Base-by-base conservation (phyloP, 2,329 filamentous ascomycete genomes). In the Xylariaceae sp. region DNA sequence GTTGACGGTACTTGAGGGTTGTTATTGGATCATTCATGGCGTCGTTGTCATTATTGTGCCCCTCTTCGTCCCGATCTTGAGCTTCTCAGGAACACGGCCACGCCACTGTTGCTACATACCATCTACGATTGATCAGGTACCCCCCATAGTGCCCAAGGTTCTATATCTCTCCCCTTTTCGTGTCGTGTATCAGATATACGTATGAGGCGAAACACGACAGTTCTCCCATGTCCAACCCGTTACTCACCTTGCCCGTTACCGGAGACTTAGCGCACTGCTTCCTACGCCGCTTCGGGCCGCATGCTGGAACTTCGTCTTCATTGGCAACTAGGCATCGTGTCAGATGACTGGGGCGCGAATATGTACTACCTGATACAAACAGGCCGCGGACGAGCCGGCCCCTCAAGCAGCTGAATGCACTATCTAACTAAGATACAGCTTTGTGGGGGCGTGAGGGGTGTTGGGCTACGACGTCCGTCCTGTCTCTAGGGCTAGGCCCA, bases 201-300 rank as follows among this genome's bases (percentile, higher is more conserved):
- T 12, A 19, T n/a, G 45, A 30, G 26, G 6, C 27, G 34, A 44
- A 40, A 9, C 35, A 51, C 34, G 26, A 40, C 40, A 32, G 9
- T 26, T 35, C 43, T 48, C 19, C 19, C 19, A 19, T 27, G 44
- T 30, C 39, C 8, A n/a, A 26, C 44, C 35, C 32, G 39, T 44
- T 42, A 12, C 19, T 19, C 19, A 19, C 19, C 19, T 19, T 19
- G 11, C 11, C 34, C 40, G n/a, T 53, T 31, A 26, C 48, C 48
- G 27, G 27, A 29, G 37, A 49, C 48, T 53, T 60, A 45, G 50
- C 50, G 43, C 47, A 47, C 42, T 50, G 31, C 34, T 50, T 51
- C 40, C 53, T 50, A 48, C 51, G 42, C 55, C 47, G 50, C 43
- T 27, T 58, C 55, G 55, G 56, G 43, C 58, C 55, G 48, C 50